Evolutionary conservation across 208 protist genomes (phyloP).

Genomic region (Trypanosoma platydactyli): DNA sequence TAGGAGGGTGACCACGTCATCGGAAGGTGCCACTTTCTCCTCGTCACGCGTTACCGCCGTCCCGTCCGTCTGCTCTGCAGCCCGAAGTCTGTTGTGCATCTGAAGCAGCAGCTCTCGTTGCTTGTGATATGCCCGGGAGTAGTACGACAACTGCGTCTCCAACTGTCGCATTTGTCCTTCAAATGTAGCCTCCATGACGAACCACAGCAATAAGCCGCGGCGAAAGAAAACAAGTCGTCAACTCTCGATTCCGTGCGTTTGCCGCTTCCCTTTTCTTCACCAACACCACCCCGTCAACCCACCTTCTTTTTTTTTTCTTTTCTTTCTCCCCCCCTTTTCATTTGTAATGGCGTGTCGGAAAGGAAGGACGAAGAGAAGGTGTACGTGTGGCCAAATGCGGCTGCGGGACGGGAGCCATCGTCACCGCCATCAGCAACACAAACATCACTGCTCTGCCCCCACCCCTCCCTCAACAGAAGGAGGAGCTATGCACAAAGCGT

Average conservation of each 20-base stretch:
- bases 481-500: too few relatives aligned
- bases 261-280: background rate
- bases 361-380: too few relatives aligned
- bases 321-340: too few relatives aligned
- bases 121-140: conserved; percentile 5
- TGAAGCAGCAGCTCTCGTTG: conserved; percentile 8
- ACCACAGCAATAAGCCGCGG: background rate
- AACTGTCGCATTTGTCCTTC: background rate
- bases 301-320: too few relatives aligned
- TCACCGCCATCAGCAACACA: too few relatives aligned
- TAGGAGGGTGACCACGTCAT: too few relatives aligned
- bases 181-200: conserved; percentile 1
- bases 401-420: too few relatives aligned
- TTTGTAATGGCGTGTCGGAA: too few relatives aligned
- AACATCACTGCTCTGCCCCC: too few relatives aligned
- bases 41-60: background rate
- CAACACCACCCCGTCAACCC: too few relatives aligned
- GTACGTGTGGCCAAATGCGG: too few relatives aligned
- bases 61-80: background rate
- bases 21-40: background rate
- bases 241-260: background rate
- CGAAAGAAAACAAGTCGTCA: conserved; percentile 6
- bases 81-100: conserved; percentile 9
- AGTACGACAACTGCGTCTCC: conserved; percentile 6
- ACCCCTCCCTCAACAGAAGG: too few relatives aligned